Conservation (phyloP, 2,329 filamentous ascomycete genomes). For the Trichoderma sp. region DNA sequence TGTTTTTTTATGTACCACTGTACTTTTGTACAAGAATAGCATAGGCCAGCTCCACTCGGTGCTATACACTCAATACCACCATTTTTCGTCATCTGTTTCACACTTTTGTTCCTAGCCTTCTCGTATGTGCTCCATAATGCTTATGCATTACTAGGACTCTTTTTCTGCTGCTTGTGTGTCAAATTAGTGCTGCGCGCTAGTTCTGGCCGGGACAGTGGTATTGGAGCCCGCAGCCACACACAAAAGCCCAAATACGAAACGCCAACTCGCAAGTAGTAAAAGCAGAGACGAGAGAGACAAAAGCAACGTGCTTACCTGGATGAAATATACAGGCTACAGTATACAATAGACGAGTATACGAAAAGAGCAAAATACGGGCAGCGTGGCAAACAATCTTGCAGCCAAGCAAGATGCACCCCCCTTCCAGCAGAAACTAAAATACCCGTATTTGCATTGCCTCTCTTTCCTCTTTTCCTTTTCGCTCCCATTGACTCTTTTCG, state of each 20-base stretch:
- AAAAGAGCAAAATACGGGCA: neutral
- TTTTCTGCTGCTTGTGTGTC: constrained; percentile 7
- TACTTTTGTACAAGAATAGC: constrained; percentile 6
- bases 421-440: constrained; percentile 3
- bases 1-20: neutral
- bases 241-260: constrained; percentile 20
- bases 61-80: constrained; percentile 10
- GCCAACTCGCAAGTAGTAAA: neutral
- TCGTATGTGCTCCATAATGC: constrained; percentile 22
- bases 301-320: neutral
- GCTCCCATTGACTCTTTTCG: neutral
- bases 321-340: neutral
- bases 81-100: constrained; percentile 23
- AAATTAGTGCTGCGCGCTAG: constrained; percentile 5
- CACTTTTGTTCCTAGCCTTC: neutral
- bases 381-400: constrained; percentile 2
- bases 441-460: neutral
- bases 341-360: neutral
- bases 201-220: constrained; percentile 1
- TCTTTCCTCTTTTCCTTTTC: neutral
- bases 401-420: constrained; percentile 7
- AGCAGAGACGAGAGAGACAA: neutral
- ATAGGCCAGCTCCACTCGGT: neutral
- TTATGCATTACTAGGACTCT: constrained; percentile 21
- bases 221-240: constrained; percentile 7